Evolutionary conservation across 306 rosid species (phyloP), one percentile per base, ranked within the genome.

Genomic region (Sophora flavescens): DNA sequence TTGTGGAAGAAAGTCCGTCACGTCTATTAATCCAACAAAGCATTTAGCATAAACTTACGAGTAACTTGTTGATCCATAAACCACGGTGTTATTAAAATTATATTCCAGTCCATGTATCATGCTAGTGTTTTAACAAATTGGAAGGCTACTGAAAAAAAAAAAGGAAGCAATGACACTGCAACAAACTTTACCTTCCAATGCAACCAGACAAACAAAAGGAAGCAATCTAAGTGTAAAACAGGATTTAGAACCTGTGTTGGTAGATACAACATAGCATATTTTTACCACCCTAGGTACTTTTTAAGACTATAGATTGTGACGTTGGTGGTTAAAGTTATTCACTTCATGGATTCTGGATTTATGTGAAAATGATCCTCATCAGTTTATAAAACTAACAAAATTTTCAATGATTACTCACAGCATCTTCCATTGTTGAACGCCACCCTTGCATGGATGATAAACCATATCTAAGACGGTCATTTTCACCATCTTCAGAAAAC

Each of bases 341-440:
- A 81, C 52, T 54, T 14, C 22, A 56, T 11, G 30, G 3, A 81
- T 30, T 48, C 73, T 13, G 64, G 39, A 53, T 62, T 82, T 47
- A 47, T 30, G 70, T 13, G 42, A 45, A 47, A 62, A 63, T 35
- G 58, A 42, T 48, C 75, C 39, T 63, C 12, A 42, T 45, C 58
- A 38, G 39, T 6, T 41, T 38, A 74, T 32, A 68, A 78, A 74
- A 71, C 60, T 48, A 56, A 41, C 14, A 79, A 54, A 38, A 28
- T 39, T 60, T 79, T 71, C 61, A 79, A 68, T 66, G 59, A 76
- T 66, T 79, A 94, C 97, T 89, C 75, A 95, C 98, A 54, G 99
- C 97, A 87, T 95, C 99, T 90, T 95, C 99, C 99, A 95, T 95
- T 80, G 96, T 57, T 54, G 97, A 88, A 22, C 99, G 99, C 99